Evolutionary conservation across 208 protist species (phyloP), one percentile per base, ranked within the genome.

Genomic region (Trypanosoma melophagium): DNA sequence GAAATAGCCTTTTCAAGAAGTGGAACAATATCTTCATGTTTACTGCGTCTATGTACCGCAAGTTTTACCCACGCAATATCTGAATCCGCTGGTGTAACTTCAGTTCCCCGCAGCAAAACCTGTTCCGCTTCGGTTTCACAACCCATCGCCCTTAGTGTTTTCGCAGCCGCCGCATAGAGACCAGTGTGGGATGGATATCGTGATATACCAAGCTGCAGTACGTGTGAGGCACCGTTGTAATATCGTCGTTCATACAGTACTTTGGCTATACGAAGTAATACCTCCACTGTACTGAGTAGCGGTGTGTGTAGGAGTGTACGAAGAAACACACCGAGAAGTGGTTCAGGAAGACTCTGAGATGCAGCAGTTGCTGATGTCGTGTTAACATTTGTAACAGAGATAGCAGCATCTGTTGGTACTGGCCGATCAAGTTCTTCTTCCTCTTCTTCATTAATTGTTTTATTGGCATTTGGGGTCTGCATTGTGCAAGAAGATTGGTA

Each of bases 31-130:
- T 68, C 44, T 28, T 69, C 55, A 25, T 41, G 38, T 19, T 35
- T 62, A 57, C 80, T 87, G 16, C 86, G 80, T n/a, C 69, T 81
- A 65, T 88, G 76, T 31, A 92, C 57, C 0, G 76, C 70, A 16
- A 92, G 74, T 45, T 87, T 89, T 24, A 87, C 76, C 78, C 80
- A 89, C 44, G 69, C 75, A 44, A 80, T 68, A 53, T 92, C 86
- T 22, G 66, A 66, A 13, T 63, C 59, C 22, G 67, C 60, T 38
- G 59, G 7, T 4, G 19, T 44, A 28, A 73, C 54, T 7, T 59
- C 54, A 17, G 74, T 82, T 1, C 77, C 83, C 13, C 54, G 47
- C 10, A 75, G 19, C 49, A 90, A 65, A 25, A 74, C 65, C 16
- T 60, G 62, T 35, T 87, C 84, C n/a, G 81, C 84, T 9, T 74